Base-by-base conservation (phyloP, 768 basidiomycete genomes). In the Paxillus rubicundulus region DNA sequence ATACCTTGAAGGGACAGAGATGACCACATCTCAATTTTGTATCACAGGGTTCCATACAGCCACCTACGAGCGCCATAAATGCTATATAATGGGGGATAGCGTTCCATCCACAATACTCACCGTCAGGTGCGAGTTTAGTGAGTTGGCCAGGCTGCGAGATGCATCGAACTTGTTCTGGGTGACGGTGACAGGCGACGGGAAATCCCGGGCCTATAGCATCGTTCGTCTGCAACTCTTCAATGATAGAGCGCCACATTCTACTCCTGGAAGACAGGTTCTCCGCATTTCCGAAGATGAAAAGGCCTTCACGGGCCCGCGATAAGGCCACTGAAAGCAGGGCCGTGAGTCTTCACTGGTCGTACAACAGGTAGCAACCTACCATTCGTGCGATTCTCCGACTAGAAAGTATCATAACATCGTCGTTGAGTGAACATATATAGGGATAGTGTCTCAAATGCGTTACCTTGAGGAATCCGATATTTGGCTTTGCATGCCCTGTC, bases 391-490 rank as follows among this genome's bases (percentile, higher is more conserved):
- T 83, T 84, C 49, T 76, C 72, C 1, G 80, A 82, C 82, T 84
- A 56, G 47, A 55, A 40, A 27, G 17, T 5, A 14, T 12, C 18
- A 46, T 24, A 6, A 47, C 9, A 17, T 21, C 10, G 20, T 14
- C 10, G 20, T 14, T 34, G 4, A 34, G 5, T 9, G 30, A 13
- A 33, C 12, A 17, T 38, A 24, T 20, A 1, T 42, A 44, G 27
- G 28, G 32, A 1, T 30, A 28, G 20, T 5, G 43, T 53, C 14
- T 13, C 33, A n/a, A 9, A 12, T 34, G 36, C 47, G 63, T 48
- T 47, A 85, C 88, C 75, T 82, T 87, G 47, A 92, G 71, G 64
- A 91, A 92, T 1, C 89, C 89, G 47, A 91, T 89, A 45, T 64
- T 68, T 57, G 24, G 75, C 65, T 30, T 70, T 4, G 55, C 45